These are phyloP conservation scores for Cylindrotheca closterium DNA, from an alignment of 108 stramenopile genomes.

Conservation along the genomic window DNA sequence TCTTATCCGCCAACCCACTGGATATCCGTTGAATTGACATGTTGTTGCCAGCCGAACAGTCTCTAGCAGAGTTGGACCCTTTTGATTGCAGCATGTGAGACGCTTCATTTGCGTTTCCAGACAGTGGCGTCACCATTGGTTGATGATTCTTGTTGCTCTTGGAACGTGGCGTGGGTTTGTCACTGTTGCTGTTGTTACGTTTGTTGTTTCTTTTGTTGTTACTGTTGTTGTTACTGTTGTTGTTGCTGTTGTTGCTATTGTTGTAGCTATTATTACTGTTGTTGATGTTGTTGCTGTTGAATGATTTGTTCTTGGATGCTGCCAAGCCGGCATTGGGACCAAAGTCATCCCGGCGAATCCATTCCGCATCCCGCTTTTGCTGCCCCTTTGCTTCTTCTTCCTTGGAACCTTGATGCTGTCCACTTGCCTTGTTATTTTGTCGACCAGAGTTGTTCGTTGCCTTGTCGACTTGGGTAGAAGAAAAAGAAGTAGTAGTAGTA, in stretches of 20 bases:
- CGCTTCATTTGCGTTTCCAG: too few species aligned
- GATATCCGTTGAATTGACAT: too few species aligned
- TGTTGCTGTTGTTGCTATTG: slow-evolving; percentile 1
- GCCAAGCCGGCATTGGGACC: neutral
- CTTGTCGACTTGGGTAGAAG: neutral
- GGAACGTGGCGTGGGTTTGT: neutral
- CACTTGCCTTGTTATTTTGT: neutral
- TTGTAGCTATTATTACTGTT: neutral
- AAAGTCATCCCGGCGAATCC: too few species aligned
- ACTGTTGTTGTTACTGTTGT: neutral
- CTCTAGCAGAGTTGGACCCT: too few species aligned
- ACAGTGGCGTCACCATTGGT: too few species aligned
- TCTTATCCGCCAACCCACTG: too few species aligned
- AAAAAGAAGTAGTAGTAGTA: neutral
- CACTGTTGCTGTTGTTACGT: slow-evolving; percentile 2
- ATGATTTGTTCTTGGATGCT: neutral
- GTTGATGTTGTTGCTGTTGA: neutral
- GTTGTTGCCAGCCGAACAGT: too few species aligned
- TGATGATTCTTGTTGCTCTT: too few species aligned
- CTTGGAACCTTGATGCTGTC: too few species aligned
- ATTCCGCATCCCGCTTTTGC: too few species aligned
- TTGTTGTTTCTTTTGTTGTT: neutral
- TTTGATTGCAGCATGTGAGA: too few species aligned
- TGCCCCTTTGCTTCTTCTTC: too few species aligned
- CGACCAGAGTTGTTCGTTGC: neutral